phyloP scores from a whole-genome alignment of 1,284 basidiomycete genomes.

The Sanghuangporus sanghuang region DNA sequence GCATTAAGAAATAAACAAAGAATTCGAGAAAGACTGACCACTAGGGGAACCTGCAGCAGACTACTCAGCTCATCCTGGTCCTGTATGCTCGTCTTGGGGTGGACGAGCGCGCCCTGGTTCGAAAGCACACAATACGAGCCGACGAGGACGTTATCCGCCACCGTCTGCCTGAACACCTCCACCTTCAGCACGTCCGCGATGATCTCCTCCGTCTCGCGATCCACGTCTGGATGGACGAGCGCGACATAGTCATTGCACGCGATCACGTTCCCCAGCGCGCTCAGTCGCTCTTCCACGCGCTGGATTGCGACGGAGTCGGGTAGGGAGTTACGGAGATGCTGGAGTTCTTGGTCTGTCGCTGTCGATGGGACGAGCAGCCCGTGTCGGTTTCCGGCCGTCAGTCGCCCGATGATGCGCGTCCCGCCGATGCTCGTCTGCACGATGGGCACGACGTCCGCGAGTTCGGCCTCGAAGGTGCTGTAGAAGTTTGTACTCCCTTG shows the following conservation, averaged over 20 bases:
- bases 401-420: conserved; percentile 89
- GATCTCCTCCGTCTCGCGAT: conserved; percentile 99
- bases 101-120: conserved; percentile 96
- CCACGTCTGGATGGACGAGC: conserved; percentile 95
- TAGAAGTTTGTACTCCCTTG: conserved; percentile 98
- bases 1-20: not conserved
- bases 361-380: conserved; percentile 94
- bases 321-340: conserved; percentile 95
- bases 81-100: conserved; percentile 94
- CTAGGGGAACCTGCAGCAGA: conserved; percentile 90
- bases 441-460: conserved; percentile 92
- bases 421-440: conserved; percentile 96
- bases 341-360: conserved; percentile 97
- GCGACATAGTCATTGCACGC: conserved; percentile 98
- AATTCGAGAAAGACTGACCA: conserved; percentile 50
- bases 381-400: conserved; percentile 94
- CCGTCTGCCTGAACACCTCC: conserved; percentile 97
- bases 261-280: conserved; percentile 97
- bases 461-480: conserved; percentile 93
- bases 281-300: conserved; percentile 93
- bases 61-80: conserved; percentile 98
- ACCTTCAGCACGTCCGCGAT: conserved; percentile 99
- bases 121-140: conserved; percentile 93
- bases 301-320: conserved; percentile 92
- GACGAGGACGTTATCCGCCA: conserved; percentile 95